Evolutionary conservation across 164 flowering plant species (phyloP).

Genomic region (Piper betle): DNA sequence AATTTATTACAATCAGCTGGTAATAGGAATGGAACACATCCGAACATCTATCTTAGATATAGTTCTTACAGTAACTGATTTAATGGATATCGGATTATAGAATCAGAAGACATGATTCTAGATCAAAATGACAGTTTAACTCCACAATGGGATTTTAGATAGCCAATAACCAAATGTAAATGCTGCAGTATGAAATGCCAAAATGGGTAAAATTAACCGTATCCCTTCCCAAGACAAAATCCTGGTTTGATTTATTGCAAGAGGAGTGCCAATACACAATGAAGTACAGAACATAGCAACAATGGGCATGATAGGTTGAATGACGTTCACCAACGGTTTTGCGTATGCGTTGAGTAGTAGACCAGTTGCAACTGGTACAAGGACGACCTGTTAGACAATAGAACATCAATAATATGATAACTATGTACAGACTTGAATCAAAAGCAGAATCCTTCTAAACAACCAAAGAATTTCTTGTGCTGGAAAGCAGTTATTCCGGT

Average conservation of each 20-base stretch:
- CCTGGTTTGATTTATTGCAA: conserved; percentile 63
- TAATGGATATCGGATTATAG: background rate
- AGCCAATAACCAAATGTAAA: conserved; percentile 76
- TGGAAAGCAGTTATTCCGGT: too few relatives aligned
- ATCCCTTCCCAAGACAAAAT: conserved; percentile 75
- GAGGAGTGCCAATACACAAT: conserved; percentile 90
- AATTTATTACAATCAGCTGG: too few relatives aligned
- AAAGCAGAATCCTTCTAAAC: too few relatives aligned
- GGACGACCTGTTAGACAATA: conserved; percentile 59
- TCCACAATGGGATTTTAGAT: conserved; percentile 52
- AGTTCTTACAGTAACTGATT: background rate
- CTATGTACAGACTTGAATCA: too few relatives aligned
- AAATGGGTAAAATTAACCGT: conserved; percentile 55
- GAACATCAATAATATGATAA: background rate
- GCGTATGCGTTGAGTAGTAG: conserved; percentile 81
- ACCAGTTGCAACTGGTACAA: conserved; percentile 67
- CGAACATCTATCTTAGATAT: background rate
- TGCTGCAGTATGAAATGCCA: conserved; percentile 63
- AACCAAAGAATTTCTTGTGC: too few relatives aligned
- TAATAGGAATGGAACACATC: too few relatives aligned
- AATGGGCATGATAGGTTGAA: conserved; percentile 85
- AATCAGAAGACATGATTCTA: too few relatives aligned
- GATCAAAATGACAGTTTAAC: conserved; percentile 29
- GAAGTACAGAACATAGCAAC: conserved; percentile 95
- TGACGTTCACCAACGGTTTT: conserved; percentile 52